Percentiles rank a stretch among this genome's conserved stretches.
phyloP scores from a whole-genome alignment of 179 eudicot species.

The Silene noctiflora region DNA sequence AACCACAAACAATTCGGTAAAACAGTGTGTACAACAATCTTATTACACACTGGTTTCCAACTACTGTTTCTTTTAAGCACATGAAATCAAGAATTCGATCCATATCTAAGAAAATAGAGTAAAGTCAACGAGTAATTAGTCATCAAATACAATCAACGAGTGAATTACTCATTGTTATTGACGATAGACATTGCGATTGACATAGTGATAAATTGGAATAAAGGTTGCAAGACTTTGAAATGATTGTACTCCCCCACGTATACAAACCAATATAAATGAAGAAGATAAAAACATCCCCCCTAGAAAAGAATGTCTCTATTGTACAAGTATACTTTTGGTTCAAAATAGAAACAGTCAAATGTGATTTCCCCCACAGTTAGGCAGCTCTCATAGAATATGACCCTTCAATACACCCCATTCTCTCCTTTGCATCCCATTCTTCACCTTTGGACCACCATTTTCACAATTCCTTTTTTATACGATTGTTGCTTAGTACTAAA shows the following conservation, averaged over 20 bases:
- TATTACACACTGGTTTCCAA: no score
- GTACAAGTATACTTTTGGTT: conserved; percentile 2
- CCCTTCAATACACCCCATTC: conserved; percentile 25
- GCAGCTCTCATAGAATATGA: conserved; percentile 32
- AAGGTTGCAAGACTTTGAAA: background rate
- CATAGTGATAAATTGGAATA: background rate
- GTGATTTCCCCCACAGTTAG: conserved; percentile 28
- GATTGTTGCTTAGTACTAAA: background rate
- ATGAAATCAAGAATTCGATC: no score
- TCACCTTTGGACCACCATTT: conserved; percentile 28
- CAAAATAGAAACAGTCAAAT: conserved; percentile 7
- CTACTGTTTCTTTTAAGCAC: no score
- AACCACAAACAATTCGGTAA: no score
- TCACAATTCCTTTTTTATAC: background rate
- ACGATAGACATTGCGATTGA: no score
- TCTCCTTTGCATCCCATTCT: background rate
- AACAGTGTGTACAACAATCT: no score
- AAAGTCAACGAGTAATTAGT: no score
- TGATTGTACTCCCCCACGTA: background rate
- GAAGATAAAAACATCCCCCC: conserved; percentile 26
- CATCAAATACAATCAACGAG: no score
- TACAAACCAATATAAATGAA: conserved; percentile 9
- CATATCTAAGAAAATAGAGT: no score
- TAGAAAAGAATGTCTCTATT: background rate
- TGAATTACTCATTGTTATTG: no score